Evolutionary conservation across 116 monocot genomes (phyloP).

Genomic region (Dioscorea cayenensis): DNA sequence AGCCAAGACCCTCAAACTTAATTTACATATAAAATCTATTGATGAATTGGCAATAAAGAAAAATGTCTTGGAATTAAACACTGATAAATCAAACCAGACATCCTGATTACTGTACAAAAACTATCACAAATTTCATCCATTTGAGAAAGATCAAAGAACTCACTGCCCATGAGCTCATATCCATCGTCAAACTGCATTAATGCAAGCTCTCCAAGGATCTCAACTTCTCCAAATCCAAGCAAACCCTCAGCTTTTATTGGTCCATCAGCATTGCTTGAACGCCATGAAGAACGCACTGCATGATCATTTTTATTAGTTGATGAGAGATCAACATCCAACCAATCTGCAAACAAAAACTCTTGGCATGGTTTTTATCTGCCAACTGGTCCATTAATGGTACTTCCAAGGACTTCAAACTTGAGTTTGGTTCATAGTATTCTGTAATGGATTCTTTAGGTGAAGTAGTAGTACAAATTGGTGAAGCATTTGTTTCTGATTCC

Average conservation of each 20-base stretch:
- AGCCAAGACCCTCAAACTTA: too few relatives aligned
- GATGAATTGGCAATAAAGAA: too few relatives aligned
- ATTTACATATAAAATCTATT: too few relatives aligned
- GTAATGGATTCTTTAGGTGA: neutral
- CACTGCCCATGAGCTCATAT: slow-evolving; percentile 3
- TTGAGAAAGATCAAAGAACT: slow-evolving; percentile 13
- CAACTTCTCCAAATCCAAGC: slow-evolving; percentile 7
- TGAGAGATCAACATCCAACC: slow-evolving; percentile 21
- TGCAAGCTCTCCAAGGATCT: slow-evolving; percentile 12
- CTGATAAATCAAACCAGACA: too few relatives aligned
- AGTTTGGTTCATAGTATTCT: neutral
- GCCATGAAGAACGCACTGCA: neutral
- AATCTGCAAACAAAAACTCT: slow-evolving; percentile 52
- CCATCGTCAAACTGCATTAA: slow-evolving; percentile 7
- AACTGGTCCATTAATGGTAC: neutral
- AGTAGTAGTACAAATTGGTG: neutral
- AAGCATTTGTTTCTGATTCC: neutral
- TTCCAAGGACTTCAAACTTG: slow-evolving; percentile 2
- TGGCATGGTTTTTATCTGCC: neutral
- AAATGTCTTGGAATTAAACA: too few relatives aligned
- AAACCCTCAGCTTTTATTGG: slow-evolving; percentile 1
- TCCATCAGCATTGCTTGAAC: neutral
- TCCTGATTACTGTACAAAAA: slow-evolving; percentile 2
- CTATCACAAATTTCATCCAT: slow-evolving; percentile 5
- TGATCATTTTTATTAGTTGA: neutral